These are phyloP conservation scores for Papilionanthe hybrid DNA, from an alignment of 116 monocot genomes.

Conservation along the genomic window DNA sequence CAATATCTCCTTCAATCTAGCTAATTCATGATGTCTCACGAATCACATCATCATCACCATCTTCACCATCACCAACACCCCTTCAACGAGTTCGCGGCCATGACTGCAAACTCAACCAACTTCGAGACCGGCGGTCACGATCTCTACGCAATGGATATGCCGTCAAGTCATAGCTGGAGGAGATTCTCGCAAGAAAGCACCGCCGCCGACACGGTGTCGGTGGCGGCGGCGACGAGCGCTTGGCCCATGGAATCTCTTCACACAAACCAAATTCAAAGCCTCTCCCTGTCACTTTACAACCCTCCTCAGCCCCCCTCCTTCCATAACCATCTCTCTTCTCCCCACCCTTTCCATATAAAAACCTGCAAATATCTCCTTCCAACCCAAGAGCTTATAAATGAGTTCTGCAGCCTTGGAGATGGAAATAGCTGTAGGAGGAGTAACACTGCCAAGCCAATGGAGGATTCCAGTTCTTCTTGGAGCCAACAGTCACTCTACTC, in stretches of 20 bases:
- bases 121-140: slow-evolving; percentile 1
- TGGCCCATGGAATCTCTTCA: slow-evolving; percentile 2
- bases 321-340: background rate
- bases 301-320: background rate
- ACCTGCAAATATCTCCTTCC: slow-evolving; percentile 62
- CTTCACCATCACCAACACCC: background rate
- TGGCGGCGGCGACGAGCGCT: background rate
- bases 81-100: slow-evolving; percentile 9
- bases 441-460: background rate
- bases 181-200: background rate
- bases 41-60: background rate
- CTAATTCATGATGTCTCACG: slow-evolving; percentile 1
- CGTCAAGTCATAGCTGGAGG: slow-evolving; percentile 9
- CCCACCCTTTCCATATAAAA: slow-evolving; percentile 19
- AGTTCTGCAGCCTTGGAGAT: slow-evolving; percentile 59
- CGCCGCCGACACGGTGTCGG: background rate
- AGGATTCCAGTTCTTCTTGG: background rate
- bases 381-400: slow-evolving; percentile 58
- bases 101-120: background rate
- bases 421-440: background rate
- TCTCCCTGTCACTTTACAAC: slow-evolving; percentile 5
- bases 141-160: slow-evolving; percentile 6
- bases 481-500: slow-evolving; percentile 26
- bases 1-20: background rate
- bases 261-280: background rate